Percentiles rank a stretch among this genome's conserved stretches.
Conservation (phyloP, 2,329 filamentous ascomycete genomes). For the Tolypocladium sp. region DNA sequence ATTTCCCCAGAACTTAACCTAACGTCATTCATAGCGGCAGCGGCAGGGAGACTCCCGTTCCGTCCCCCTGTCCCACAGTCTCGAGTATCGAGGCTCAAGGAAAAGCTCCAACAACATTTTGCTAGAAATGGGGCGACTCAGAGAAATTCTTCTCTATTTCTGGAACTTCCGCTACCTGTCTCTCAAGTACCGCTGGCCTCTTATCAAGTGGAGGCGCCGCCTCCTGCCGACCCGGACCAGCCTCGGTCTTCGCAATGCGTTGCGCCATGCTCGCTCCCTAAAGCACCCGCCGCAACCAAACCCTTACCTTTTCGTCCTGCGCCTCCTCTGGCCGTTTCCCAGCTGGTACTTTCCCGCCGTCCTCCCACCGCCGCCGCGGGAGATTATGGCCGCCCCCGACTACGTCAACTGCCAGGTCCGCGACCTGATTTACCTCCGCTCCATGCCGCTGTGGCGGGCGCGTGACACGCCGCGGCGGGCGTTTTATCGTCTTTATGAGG, state of each 20-base stretch:
- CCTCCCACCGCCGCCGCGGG: constrained; percentile 6
- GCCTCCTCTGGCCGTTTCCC: constrained; percentile 7
- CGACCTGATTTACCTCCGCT: constrained; percentile 6
- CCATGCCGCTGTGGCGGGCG: constrained; percentile 8
- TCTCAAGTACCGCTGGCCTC: constrained; percentile 7
- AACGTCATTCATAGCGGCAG: too few relatives aligned
- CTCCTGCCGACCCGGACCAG: constrained; percentile 5
- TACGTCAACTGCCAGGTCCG: constrained; percentile 2
- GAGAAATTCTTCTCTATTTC: constrained; percentile 1
- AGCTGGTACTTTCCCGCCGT: constrained; percentile 4
- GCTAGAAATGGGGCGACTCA: not conserved
- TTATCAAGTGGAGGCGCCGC: constrained; percentile 8
- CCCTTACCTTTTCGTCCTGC: constrained; percentile 6
- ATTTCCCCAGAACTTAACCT: too few relatives aligned
- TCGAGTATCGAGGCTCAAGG: too few relatives aligned
- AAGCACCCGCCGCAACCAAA: not conserved
- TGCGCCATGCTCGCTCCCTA: constrained; percentile 2
- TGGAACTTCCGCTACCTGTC: constrained; percentile 11
- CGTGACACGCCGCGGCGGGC: constrained; percentile 16
- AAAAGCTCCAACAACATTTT: too few relatives aligned
- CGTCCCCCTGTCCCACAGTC: too few relatives aligned
- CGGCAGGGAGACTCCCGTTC: too few relatives aligned
- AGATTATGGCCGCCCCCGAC: constrained; percentile 6
- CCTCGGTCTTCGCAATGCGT: constrained; percentile 6
- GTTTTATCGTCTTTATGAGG: constrained; percentile 18